phyloP scores from a whole-genome alignment of 306 rosid species.

The Acacia crassicarpa region DNA sequence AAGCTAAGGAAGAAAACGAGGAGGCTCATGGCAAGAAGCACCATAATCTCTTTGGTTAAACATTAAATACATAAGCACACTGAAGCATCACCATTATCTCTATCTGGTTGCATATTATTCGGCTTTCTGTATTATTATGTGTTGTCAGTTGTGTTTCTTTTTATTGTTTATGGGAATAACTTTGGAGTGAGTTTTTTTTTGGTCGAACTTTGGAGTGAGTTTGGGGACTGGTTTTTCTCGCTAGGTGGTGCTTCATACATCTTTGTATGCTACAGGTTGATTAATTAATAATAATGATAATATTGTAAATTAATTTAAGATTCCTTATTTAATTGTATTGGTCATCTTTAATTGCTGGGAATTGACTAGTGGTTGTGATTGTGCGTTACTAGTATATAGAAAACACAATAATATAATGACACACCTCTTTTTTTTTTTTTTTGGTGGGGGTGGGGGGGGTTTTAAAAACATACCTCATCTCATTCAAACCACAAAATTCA shows the following conservation, averaged over 20 bases:
- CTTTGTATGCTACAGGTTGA: not conserved
- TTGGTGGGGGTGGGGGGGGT: no score
- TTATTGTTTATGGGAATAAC: not conserved
- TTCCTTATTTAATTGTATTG: not conserved
- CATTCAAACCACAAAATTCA: not conserved
- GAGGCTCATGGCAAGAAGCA: constrained; percentile 70
- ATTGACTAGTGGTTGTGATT: not conserved
- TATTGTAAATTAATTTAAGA: not conserved
- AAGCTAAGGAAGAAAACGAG: constrained; percentile 53
- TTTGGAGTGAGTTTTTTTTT: not conserved
- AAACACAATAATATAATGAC: not conserved
- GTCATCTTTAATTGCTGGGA: not conserved
- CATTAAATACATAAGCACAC: not conserved
- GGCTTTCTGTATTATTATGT: not conserved
- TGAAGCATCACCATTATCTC: not conserved
- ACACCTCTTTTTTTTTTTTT: no score
- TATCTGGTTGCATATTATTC: not conserved
- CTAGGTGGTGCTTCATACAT: not conserved
- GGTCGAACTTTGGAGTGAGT: not conserved
- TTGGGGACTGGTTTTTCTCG: not conserved
- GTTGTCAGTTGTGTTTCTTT: not conserved
- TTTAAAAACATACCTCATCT: no score
- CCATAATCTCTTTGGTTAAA: constrained; percentile 60
- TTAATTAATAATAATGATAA: not conserved
- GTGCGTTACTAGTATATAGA: not conserved